phyloP scores from a whole-genome alignment of 2,329 filamentous ascomycete species.

The Fusarium proliferatum region DNA sequence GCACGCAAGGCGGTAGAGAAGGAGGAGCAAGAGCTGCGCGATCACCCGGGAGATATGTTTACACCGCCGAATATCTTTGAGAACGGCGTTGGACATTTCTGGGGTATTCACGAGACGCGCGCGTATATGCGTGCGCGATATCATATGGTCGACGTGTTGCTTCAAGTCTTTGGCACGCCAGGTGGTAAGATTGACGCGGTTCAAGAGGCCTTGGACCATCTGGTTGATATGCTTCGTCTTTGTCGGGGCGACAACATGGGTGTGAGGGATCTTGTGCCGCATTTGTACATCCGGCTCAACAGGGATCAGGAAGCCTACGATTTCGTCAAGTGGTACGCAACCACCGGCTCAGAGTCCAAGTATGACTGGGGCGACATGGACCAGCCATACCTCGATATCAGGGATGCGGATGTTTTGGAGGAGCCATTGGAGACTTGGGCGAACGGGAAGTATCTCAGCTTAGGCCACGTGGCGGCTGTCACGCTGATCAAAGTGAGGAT shows the following conservation, averaged over 20 bases:
- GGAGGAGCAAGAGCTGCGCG: conserved; percentile 54
- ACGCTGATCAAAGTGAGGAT: conserved; percentile 41
- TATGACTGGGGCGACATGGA: conserved; percentile 38
- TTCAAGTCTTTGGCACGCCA: conserved; percentile 46
- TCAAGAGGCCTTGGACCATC: conserved; percentile 51
- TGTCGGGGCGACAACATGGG: conserved; percentile 59
- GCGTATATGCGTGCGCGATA: conserved; percentile 56
- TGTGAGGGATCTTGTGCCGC: conserved; percentile 54
- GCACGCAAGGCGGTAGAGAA: conserved; percentile 41
- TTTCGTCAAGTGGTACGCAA: conserved; percentile 52
- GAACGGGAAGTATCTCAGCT: neutral
- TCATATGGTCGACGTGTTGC: conserved; percentile 44
- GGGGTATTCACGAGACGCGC: conserved; percentile 54
- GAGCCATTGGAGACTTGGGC: neutral
- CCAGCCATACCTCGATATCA: conserved; percentile 48
- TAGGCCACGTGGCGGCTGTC: conserved; percentile 27
- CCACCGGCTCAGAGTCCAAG: neutral
- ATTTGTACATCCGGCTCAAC: conserved; percentile 57
- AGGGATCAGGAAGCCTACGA: conserved; percentile 63
- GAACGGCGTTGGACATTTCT: conserved; percentile 55
- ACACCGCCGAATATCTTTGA: conserved; percentile 52
- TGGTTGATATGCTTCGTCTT: conserved; percentile 58
- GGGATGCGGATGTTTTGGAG: conserved; percentile 56
- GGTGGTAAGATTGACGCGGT: conserved; percentile 46
- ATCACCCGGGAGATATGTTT: conserved; percentile 41